Evolutionary conservation across 257 asterid species (phyloP), one percentile per base, ranked within the genome.

Genomic region (Scutellaria baicalensis): DNA sequence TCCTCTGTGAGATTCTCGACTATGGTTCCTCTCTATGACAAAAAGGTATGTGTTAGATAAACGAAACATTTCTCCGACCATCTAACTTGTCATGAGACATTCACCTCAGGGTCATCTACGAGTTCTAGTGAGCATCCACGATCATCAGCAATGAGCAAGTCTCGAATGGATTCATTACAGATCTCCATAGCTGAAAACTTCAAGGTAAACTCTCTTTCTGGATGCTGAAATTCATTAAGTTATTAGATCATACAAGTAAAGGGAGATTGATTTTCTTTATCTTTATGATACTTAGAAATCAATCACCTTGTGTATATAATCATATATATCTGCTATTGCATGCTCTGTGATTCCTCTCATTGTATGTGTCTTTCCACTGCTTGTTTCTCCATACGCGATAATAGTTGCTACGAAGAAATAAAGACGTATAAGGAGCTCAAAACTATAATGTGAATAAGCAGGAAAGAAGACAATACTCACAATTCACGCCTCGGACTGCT

Each of bases 341-440:
- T 83, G 89, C 79, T 87, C 91, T 0, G 94, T 85, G 36, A 93
- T 81, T 36, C 97, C 98, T 59, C 89, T 83, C 96, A 93, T 89
- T n/a, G 98, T 90, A 59, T 75, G 87, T 0, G 98, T 93, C 88
- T 93, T 93, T 59, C 98, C 97, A 60, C 97, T 93, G 84, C 91
- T 82, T 36, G 92, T 89, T 80, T 93, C 94, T 33, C 98, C 98
- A 75, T 93, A 91, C 0, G 94, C 96, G 59, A 93, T 82, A 66
- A 93, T 78, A 70, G 89, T 91, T 63, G 98, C 98, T 93, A 75
- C 70, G 85, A 39, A 58, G 70, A 65, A 36, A 21, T 58, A 27
- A 66, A 12, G 36, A 13, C 54, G 6, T 35, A 50, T 20, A 9
- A 65, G 40, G 9, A 65, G 6, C 35, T 67, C 6, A 48, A 36